A percentile compares a stretch with the other conserved stretches of the same genome.
Evolutionary conservation across 2,329 filamentous ascomycete genomes (phyloP).

Genomic region (Rhynchosporium graminicola): DNA sequence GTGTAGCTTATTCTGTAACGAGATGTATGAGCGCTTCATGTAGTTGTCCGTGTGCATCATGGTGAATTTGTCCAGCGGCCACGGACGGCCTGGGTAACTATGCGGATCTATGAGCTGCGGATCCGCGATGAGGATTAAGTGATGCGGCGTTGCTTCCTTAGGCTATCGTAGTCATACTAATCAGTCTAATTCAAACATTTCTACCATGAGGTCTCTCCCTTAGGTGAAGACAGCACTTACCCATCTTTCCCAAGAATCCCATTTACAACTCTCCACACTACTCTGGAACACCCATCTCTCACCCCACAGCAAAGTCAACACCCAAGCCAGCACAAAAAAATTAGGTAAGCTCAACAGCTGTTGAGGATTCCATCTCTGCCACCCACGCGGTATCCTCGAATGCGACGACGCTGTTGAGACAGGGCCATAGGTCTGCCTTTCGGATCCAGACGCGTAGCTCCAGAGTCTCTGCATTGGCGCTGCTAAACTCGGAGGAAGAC

Average conservation of each 20-base stretch:
- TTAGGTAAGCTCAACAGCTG: conserved; percentile 66
- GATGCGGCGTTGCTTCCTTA: conserved; percentile 73
- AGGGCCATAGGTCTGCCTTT: conserved; percentile 10
- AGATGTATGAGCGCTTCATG: conserved; percentile 77
- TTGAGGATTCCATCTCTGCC: conserved; percentile 49
- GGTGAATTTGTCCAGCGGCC: conserved; percentile 68
- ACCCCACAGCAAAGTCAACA: conserved; percentile 77
- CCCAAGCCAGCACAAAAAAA: conserved; percentile 71
- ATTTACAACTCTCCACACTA: conserved; percentile 71
- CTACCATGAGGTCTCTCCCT: conserved; percentile 15
- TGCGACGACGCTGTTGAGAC: conserved; percentile 23
- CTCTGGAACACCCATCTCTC: conserved; percentile 77
- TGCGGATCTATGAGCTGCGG: conserved; percentile 75
- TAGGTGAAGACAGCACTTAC: conserved; percentile 51
- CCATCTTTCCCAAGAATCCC: conserved; percentile 92
- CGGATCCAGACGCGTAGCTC: conserved; percentile 17
- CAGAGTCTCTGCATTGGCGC: conserved; percentile 32
- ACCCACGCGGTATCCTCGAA: conserved; percentile 25
- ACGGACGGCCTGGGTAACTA: conserved; percentile 70
- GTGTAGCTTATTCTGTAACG: conserved; percentile 72
- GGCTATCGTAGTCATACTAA: conserved; percentile 56
- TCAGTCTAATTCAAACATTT: neutral
- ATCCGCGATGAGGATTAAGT: conserved; percentile 68
- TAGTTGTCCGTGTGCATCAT: conserved; percentile 85
- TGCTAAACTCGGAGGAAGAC: conserved; percentile 30